Evolutionary conservation across 306 rosid species (phyloP), one percentile per base, ranked within the genome.

Genomic region (Prunus campanulata): DNA sequence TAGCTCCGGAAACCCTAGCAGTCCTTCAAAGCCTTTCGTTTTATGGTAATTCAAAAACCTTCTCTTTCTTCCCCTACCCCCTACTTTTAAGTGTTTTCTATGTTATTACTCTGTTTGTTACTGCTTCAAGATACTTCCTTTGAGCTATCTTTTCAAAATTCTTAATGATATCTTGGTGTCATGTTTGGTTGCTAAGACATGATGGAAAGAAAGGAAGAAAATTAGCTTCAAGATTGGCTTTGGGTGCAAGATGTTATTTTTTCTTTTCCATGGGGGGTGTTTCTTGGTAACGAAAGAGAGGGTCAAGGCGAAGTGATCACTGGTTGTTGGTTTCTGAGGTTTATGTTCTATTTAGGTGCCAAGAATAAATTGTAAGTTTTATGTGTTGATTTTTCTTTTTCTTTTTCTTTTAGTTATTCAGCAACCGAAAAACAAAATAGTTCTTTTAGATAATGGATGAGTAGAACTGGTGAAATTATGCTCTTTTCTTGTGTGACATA

Each of bases 121-220:
- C n/a, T 44, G 75, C 75, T 39, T 71, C 46, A 55, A 71, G 39
- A 71, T 71, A 10, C n/a, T 55, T 32, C 52, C 66, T 55, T 55
- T 71, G 15, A 32, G 75, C 2, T 65, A 3, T 63, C 49, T 65
- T 35, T 10, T 65, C 25, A 8, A 32, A 65, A 18, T 32, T 4
- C 12, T 65, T 35, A 24, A 18, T 65, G 66, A 16, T 68, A 22
- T 68, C 52, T 25, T 16, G 72, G 19, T 46, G 57, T 12, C 9
- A 2, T 55, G 65, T 10, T 55, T 71, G 52, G 69, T 55, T 55
- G 14, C 61, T 35, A 65, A 32, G 66, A 44, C 52, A 71, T n/a
- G 22, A 42, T 65, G 19, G 8, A 39, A 19, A 65, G 49, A 35
- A 65, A 35, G 8, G 27, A 65, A 35, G 15, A 3, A 14, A 55